Conservation (phyloP, 441 rosid genomes). For the Raphanus hybrid region DNA sequence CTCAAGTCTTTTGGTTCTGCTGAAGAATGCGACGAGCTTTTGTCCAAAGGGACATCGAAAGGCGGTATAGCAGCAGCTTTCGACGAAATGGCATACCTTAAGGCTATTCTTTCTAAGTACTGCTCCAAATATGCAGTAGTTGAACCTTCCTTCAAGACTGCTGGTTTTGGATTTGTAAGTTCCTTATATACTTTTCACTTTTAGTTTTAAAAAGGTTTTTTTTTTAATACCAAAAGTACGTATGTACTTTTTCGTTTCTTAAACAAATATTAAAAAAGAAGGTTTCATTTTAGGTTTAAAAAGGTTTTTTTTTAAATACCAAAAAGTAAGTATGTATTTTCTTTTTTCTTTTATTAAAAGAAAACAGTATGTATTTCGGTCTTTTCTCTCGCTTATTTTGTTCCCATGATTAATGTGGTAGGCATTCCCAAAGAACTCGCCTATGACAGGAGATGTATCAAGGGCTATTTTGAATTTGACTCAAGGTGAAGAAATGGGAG, state of each 20-base stretch:
- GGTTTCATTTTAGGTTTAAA: background rate
- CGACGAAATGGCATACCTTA: constrained; percentile 52
- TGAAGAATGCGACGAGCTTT: constrained; percentile 39
- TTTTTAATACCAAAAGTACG: too few species aligned
- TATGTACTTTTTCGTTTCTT: too few species aligned
- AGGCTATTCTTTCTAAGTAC: constrained; percentile 42
- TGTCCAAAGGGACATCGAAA: constrained; percentile 36
- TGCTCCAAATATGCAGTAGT: constrained; percentile 50
- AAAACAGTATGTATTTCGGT: too few species aligned
- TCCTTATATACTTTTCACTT: background rate
- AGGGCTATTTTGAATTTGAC: constrained; percentile 54
- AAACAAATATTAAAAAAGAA: too few species aligned
- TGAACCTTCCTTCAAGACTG: constrained; percentile 48
- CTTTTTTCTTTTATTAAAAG: too few species aligned
- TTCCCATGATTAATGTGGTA: constrained; percentile 8
- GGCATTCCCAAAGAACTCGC: constrained; percentile 54
- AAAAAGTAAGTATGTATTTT: background rate
- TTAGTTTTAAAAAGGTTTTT: too few species aligned
- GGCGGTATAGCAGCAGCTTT: constrained; percentile 45
- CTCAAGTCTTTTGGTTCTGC: constrained; percentile 29
- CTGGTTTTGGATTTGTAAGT: constrained; percentile 9
- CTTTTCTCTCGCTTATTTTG: too few species aligned
- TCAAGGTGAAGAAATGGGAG: constrained; percentile 32
- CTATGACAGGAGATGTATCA: constrained; percentile 51
- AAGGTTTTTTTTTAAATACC: too few species aligned